phyloP scores from a whole-genome alignment of 805 yeast genomes.

The Lachancea nothofagi region DNA sequence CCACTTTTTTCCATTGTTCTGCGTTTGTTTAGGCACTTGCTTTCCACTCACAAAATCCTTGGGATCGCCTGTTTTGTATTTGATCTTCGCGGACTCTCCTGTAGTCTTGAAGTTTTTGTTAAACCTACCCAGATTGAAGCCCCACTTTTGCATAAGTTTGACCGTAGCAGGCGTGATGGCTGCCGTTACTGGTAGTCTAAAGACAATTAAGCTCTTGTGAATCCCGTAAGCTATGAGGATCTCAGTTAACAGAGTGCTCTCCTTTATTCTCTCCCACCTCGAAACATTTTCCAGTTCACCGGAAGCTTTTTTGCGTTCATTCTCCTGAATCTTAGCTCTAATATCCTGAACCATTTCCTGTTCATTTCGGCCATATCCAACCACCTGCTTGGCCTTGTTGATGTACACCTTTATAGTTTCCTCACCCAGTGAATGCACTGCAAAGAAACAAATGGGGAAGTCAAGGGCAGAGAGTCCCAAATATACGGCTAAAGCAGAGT shows the following conservation, averaged over 20 bases:
- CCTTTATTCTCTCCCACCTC: conserved; percentile 27
- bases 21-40: conserved; percentile 46
- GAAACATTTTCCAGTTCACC: conserved; percentile 12
- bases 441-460: conserved; percentile 71
- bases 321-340: conserved; percentile 26
- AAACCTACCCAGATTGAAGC: conserved; percentile 55
- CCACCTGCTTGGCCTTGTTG: conserved; percentile 47
- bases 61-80: conserved; percentile 29
- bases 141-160: conserved; percentile 59
- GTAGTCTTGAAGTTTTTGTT: conserved; percentile 41
- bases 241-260: conserved; percentile 63
- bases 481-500: conserved; percentile 84
- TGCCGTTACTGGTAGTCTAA: conserved; percentile 85
- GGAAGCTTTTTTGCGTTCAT: conserved; percentile 20
- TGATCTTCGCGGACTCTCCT: conserved; percentile 32
- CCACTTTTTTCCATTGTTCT: conserved; percentile 29
- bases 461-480: conserved; percentile 68
- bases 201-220: conserved; percentile 78
- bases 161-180: conserved; percentile 85
- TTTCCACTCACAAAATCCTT: conserved; percentile 37
- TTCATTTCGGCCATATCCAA: conserved; percentile 57
- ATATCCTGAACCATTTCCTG: conserved; percentile 38
- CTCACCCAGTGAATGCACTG: conserved; percentile 84
- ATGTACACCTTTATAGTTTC: conserved; percentile 70
- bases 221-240: conserved; percentile 87